phyloP scores from a whole-genome alignment of 1,284 basidiomycete genomes.

The Rhodotorula sp. region DNA sequence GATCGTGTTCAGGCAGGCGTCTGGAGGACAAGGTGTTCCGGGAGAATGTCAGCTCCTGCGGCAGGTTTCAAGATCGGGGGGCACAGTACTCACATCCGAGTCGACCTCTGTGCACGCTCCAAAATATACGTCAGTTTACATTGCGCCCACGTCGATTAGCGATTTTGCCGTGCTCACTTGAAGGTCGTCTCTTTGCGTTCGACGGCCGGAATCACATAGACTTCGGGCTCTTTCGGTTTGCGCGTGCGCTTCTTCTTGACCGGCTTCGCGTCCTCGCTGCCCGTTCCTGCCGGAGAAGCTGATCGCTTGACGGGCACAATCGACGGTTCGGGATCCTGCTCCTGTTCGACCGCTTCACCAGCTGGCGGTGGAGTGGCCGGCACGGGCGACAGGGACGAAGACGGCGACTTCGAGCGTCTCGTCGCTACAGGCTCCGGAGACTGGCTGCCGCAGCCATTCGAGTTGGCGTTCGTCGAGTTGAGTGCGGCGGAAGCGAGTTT shows the following conservation, averaged over 20 bases:
- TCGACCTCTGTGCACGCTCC: constrained; percentile 55
- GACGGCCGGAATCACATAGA: constrained; percentile 65
- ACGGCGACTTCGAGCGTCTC: constrained; percentile 12
- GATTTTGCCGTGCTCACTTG: constrained; percentile 13
- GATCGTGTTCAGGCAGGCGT: constrained; percentile 78
- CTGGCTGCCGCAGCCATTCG: not conserved
- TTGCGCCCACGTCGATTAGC: not conserved
- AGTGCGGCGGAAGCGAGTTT: constrained; percentile 20
- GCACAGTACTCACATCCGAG: constrained; percentile 39
- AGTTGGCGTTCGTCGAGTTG: not conserved
- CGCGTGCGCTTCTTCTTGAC: constrained; percentile 52
- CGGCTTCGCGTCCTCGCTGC: constrained; percentile 4
- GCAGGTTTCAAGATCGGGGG: no score
- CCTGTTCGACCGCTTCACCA: not conserved
- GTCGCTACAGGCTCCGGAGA: not conserved
- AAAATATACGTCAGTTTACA: not conserved
- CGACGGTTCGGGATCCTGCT: not conserved
- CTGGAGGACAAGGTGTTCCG: not conserved
- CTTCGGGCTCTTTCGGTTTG: constrained; percentile 58
- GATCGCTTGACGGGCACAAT: not conserved
- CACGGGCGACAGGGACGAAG: constrained; percentile 18
- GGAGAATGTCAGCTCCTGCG: no score
- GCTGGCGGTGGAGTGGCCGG: not conserved
- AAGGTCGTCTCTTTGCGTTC: constrained; percentile 58
- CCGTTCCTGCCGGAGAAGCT: not conserved